Percentiles rank a stretch among this genome's conserved stretches.
Evolutionary conservation across 176 grass and related monocot species (phyloP).

Genomic region (Areca catechu): DNA sequence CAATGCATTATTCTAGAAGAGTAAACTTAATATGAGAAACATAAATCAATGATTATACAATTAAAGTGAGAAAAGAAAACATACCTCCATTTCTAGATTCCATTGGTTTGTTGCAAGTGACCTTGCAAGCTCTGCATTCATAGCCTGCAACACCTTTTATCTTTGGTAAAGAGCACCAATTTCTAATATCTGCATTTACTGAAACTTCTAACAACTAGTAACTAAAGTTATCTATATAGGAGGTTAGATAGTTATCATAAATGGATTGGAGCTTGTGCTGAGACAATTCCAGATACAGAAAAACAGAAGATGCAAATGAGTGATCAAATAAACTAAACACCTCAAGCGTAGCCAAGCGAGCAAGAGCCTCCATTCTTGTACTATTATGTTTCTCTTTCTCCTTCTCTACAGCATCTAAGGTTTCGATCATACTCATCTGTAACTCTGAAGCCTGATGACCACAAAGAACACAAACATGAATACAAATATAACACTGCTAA

Average conservation of each 20-base stretch:
- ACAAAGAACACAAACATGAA: conserved; percentile 16
- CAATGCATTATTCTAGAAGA: too few species aligned
- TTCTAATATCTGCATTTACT: not conserved
- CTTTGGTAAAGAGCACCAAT: not conserved
- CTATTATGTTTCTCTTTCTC: conserved; percentile 80
- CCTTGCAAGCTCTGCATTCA: conserved; percentile 81
- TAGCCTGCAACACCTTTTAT: conserved; percentile 36
- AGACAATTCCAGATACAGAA: too few species aligned
- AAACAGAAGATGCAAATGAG: too few species aligned
- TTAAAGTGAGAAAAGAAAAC: conserved; percentile 21
- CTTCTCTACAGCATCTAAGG: conserved; percentile 81
- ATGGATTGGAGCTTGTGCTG: too few species aligned
- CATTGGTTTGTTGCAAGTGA: conserved; percentile 66
- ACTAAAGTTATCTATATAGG: not conserved
- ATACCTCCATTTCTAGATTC: conserved; percentile 73
- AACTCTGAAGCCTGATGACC: conserved; percentile 71
- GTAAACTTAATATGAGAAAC: not conserved
- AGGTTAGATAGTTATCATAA: too few species aligned
- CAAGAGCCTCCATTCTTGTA: conserved; percentile 94
- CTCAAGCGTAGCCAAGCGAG: conserved; percentile 68
- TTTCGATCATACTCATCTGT: conserved; percentile 89
- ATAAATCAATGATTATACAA: conserved; percentile 1
- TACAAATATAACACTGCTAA: not conserved
- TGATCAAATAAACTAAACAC: conserved; percentile 15
- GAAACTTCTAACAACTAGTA: not conserved